Base-by-base conservation (phyloP, 306 rosid genomes). In the Prunus armeniaca region DNA sequence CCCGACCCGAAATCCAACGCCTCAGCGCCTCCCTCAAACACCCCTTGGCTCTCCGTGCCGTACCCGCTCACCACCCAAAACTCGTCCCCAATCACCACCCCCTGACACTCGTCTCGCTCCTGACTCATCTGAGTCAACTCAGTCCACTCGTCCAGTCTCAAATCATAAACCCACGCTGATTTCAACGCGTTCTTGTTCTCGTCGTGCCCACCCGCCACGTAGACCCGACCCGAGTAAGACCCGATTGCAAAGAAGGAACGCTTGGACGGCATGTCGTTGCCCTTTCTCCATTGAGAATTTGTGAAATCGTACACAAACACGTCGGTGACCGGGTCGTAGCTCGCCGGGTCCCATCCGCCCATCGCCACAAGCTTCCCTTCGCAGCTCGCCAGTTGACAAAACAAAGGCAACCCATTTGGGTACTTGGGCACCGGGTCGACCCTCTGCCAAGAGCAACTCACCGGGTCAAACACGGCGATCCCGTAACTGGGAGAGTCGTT, bases 181-280 rank as follows among this genome's bases (percentile, higher is more conserved):
- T 64, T 56, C 73, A 79, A 47, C 45, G 91, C 89, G 74, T 86
- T 84, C 80, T 88, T 88, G 70, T 52, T 73, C 75, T 65, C 92
- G 45, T 88, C 90, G 51, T 88, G 92, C n/a, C 92, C 92, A 15
- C 92, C 92, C 18, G 92, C 86, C n/a, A 88, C 45, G 41, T 68
- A 74, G 5, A 88, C 81, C 60, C 62, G 52, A 3, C 91, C 84
- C 10, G 3, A 83, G 20, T 19, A 0, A 50, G 77, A 86, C 12
- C 84, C 92, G 61, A 77, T 75, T 11, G 89, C 92, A 14, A 86
- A 88, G 67, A 88, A 88, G 6, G 92, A 83, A 2, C 90, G 70
- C 9, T 71, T 73, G 22, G 77, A 73, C 17, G 90, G 92, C 90
- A 88, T 84, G 20, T 71, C 74, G 49, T 57, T 79, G 6, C 84